Conservation (phyloP, 2,329 filamentous ascomycete genomes). For the Monosporascus ibericus region DNA sequence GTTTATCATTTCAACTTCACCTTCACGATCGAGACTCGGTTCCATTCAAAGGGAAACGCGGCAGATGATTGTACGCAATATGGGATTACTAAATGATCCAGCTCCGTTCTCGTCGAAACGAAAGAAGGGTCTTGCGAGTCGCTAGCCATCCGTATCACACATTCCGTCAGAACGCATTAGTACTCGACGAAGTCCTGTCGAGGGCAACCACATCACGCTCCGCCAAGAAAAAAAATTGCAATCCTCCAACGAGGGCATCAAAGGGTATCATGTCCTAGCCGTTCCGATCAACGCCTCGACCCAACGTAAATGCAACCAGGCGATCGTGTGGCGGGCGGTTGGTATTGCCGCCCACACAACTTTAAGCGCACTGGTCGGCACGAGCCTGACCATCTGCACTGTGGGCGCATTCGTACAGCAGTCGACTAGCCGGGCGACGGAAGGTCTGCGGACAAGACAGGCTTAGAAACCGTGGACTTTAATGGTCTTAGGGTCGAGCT, state of each 20-base stretch:
- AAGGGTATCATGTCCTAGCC: conserved; percentile 30
- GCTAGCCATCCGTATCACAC: conserved; percentile 13
- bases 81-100: conserved; percentile 13
- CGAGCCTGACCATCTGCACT: conserved; percentile 14
- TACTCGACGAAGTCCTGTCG: conserved; percentile 6
- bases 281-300: conserved; percentile 26
- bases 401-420: conserved; percentile 11
- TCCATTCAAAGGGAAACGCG: not conserved
- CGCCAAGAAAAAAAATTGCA: conserved; percentile 7
- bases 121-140: conserved; percentile 20
- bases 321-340: conserved; percentile 16
- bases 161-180: conserved; percentile 13
- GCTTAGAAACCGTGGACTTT: conserved; percentile 69
- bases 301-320: conserved; percentile 16
- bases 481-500: conserved; percentile 93
- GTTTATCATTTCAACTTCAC: too few relatives aligned
- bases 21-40: too few relatives aligned
- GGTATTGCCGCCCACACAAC: conserved; percentile 13
- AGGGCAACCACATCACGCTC: conserved; percentile 7
- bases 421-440: conserved; percentile 16
- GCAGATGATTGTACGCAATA: not conserved
- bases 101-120: conserved; percentile 17
- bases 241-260: conserved; percentile 12
- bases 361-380: conserved; percentile 4
- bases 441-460: conserved; percentile 26